phyloP scores from a whole-genome alignment of 192 early-diverging fungal species.

The Coemansia sp. region DNA sequence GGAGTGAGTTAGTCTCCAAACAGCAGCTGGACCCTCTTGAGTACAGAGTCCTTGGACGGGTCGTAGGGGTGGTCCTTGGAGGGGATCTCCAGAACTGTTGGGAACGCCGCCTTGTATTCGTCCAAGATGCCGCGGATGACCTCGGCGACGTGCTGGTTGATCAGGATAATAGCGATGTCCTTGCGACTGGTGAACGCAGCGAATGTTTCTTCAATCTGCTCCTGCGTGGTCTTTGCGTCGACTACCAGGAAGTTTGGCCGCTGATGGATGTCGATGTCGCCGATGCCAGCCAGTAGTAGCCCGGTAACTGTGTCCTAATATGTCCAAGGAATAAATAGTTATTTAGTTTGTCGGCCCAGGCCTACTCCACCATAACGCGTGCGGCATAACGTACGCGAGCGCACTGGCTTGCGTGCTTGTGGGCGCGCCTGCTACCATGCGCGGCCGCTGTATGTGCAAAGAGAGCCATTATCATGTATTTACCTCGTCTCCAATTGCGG shows the following conservation, averaged over 20 bases:
- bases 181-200: slow-evolving; percentile 83
- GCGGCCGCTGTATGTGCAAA: not conserved
- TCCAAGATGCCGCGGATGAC: slow-evolving; percentile 88
- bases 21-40: slow-evolving; percentile 76
- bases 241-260: slow-evolving; percentile 96
- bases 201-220: slow-evolving; percentile 76
- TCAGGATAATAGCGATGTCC: slow-evolving; percentile 97
- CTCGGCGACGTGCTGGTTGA: slow-evolving; percentile 97
- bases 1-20: slow-evolving; percentile 68
- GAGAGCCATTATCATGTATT: not conserved
- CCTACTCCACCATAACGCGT: too few species aligned
- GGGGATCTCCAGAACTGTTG: slow-evolving; percentile 96
- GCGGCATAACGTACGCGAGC: too few species aligned
- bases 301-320: slow-evolving; percentile 90
- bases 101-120: slow-evolving; percentile 87
- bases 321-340: not conserved
- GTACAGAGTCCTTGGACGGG: slow-evolving; percentile 79
- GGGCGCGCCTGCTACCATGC: not conserved
- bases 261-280: slow-evolving; percentile 90
- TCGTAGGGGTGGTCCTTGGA: slow-evolving; percentile 99
- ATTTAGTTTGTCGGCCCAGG: not conserved
- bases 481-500: slow-evolving; percentile 54
- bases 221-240: slow-evolving; percentile 77
- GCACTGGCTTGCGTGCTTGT: too few species aligned
- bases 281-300: slow-evolving; percentile 94